phyloP scores from a whole-genome alignment of 176 grass and related monocot genomes.

The Rhynchospora pubera region DNA sequence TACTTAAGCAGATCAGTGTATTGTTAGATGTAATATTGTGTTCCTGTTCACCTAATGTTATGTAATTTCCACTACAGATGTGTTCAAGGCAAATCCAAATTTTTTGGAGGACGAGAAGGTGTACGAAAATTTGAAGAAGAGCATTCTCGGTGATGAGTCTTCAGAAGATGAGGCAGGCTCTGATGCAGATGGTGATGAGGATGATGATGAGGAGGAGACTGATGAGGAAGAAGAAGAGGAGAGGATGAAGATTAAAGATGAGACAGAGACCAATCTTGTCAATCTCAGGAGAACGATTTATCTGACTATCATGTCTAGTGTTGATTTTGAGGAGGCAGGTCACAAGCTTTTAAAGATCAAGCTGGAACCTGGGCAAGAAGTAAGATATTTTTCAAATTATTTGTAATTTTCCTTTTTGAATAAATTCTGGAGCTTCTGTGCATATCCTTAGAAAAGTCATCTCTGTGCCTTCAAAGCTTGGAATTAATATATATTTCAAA shows the following conservation, averaged over 20 bases:
- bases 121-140: constrained; percentile 74
- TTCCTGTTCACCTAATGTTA: not conserved
- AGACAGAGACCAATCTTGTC: constrained; percentile 87
- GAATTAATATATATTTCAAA: not conserved
- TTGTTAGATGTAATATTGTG: not conserved
- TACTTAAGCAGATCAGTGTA: not conserved
- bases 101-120: constrained; percentile 92
- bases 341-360: no score
- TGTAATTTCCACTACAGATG: constrained; percentile 46
- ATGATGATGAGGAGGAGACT: constrained; percentile 61
- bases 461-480: not conserved
- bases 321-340: not conserved
- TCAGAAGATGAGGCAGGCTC: constrained; percentile 73
- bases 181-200: constrained; percentile 48
- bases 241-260: constrained; percentile 76
- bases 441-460: not conserved
- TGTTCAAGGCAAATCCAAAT: constrained; percentile 70
- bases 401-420: not conserved
- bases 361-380: no score
- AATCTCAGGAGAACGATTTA: constrained; percentile 94
- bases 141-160: constrained; percentile 66
- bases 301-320: constrained; percentile 97
- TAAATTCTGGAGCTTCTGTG: not conserved
- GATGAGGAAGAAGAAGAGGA: constrained; percentile 70
- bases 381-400: not conserved